Percentiles rank a stretch among this genome's conserved stretches.
These are phyloP conservation scores for Bassia scoparia DNA, from an alignment of 148 eudicot species.

Conservation along the genomic window DNA sequence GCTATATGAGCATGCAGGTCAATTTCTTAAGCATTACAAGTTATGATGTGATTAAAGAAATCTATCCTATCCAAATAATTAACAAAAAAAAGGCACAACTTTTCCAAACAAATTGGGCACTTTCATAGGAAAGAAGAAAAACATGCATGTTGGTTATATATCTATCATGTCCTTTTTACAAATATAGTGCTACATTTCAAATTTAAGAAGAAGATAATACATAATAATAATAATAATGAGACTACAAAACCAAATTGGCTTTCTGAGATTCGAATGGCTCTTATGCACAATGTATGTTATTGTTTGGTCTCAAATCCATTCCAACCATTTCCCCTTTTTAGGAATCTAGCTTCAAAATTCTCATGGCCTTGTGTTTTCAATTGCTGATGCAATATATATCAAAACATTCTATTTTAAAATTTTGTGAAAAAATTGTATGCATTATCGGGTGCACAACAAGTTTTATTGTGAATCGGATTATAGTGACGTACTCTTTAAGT, in stretches of 20 bases:
- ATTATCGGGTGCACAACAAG: too few relatives aligned
- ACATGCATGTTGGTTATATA: background rate
- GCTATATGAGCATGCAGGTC: too few relatives aligned
- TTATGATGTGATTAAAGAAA: too few relatives aligned
- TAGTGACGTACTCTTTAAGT: too few relatives aligned
- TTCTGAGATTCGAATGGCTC: slow-evolving; percentile 17
- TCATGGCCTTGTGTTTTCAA: too few relatives aligned
- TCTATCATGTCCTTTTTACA: background rate
- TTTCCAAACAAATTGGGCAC: slow-evolving; percentile 25
- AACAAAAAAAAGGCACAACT: background rate
- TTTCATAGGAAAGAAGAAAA: slow-evolving; percentile 9
- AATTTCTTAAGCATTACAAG: too few relatives aligned
- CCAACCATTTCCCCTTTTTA: background rate
- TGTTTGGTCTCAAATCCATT: background rate
- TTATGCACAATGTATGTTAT: too few relatives aligned
- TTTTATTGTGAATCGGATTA: too few relatives aligned
- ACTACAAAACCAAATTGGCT: slow-evolving; percentile 24
- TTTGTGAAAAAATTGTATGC: too few relatives aligned
- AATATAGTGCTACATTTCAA: background rate
- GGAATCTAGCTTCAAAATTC: background rate
- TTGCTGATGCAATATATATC: too few relatives aligned
- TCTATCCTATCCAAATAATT: background rate
- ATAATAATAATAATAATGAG: too few relatives aligned
- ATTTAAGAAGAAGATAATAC: slow-evolving; percentile 15
- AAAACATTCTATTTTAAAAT: too few relatives aligned